Conservation (phyloP, 1,139 yeast species). For the Suhomyces kunorum region DNA sequence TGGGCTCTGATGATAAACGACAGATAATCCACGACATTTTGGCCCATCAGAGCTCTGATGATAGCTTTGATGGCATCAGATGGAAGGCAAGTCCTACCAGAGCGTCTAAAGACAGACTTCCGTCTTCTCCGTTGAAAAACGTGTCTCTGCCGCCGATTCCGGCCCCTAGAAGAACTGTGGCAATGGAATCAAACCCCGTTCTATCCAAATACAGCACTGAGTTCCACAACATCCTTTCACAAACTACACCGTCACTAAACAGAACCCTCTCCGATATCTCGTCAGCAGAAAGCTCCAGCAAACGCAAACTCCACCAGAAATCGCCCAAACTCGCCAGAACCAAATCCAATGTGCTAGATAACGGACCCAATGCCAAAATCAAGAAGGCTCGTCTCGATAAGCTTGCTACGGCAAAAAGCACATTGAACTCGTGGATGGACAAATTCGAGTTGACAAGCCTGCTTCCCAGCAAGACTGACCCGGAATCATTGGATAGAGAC, state of each 20-base stretch:
- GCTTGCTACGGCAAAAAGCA: slow-evolving; percentile 11
- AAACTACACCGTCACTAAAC: slow-evolving; percentile 24
- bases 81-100: slow-evolving; percentile 41
- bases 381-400: slow-evolving; percentile 8
- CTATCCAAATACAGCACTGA: slow-evolving; percentile 42
- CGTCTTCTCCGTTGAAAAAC: slow-evolving; percentile 42
- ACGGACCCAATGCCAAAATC: slow-evolving; percentile 10
- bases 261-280: slow-evolving; percentile 34
- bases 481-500: not conserved
- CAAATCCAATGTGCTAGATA: slow-evolving; percentile 32
- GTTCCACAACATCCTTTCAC: slow-evolving; percentile 27
- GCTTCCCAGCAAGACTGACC: slow-evolving; percentile 1
- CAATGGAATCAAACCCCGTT: slow-evolving; percentile 38
- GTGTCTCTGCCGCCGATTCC: slow-evolving; percentile 17
- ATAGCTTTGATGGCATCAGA: slow-evolving; percentile 47
- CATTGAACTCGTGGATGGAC: slow-evolving; percentile 36
- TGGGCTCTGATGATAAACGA: slow-evolving; percentile 7
- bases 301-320: slow-evolving; percentile 8
- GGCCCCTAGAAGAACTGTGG: not conserved
- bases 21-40: slow-evolving; percentile 8
- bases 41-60: slow-evolving; percentile 44
- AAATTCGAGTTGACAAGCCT: slow-evolving; percentile 27
- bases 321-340: slow-evolving; percentile 32
- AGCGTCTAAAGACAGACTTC: slow-evolving; percentile 13
- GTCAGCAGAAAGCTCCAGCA: slow-evolving; percentile 16